phyloP scores from a whole-genome alignment of 169 alveolate genomes.

The Perkinsus marinus region DNA sequence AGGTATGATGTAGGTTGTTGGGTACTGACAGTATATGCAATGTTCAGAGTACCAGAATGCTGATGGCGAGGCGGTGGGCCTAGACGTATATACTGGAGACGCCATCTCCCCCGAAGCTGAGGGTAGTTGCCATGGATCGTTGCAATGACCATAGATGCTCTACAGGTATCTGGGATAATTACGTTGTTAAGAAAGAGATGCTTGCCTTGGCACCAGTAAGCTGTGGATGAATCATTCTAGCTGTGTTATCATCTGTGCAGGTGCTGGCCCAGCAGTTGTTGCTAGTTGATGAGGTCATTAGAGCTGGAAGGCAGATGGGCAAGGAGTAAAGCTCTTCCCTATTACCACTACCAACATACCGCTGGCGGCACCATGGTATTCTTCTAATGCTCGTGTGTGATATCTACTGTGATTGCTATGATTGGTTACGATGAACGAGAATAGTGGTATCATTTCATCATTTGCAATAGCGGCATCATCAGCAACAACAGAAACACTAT shows the following conservation, averaged over 20 bases:
- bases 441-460: not conserved
- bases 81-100: constrained; percentile 82
- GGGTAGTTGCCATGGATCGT: no score
- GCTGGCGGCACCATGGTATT: no score
- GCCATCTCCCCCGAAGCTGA: constrained; percentile 74
- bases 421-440: not conserved
- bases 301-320: constrained; percentile 90
- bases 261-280: constrained; percentile 89
- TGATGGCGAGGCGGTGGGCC: constrained; percentile 76
- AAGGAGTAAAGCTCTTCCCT: not conserved
- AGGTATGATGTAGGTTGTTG: not conserved
- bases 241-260: not conserved
- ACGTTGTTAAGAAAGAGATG: constrained; percentile 83
- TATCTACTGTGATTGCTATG: not conserved
- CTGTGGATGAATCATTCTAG: no score
- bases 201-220: constrained; percentile 82
- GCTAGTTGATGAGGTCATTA: constrained; percentile 91
- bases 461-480: not conserved
- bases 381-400: not conserved
- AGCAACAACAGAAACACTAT: not conserved
- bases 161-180: constrained; percentile 83
- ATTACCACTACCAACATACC: no score
- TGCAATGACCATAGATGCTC: no score
- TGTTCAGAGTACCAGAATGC: constrained; percentile 62
- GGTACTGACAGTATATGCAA: not conserved